phyloP scores from a whole-genome alignment of 1,139 yeast species.

The Lodderomyces orthopsilosis region DNA sequence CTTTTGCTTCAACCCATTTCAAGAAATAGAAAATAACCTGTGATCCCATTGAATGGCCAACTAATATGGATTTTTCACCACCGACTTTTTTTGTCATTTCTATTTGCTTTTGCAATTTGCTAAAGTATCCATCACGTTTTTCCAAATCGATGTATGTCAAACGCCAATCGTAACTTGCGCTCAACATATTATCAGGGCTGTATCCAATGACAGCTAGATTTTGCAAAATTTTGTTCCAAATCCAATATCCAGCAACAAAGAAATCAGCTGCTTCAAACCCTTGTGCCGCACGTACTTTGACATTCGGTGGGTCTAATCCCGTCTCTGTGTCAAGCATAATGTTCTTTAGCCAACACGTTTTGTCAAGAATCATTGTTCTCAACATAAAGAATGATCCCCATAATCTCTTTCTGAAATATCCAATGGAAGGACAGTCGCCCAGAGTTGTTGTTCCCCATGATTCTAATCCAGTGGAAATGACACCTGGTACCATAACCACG shows the following conservation, averaged over 20 bases:
- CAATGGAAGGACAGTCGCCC: conserved; percentile 75
- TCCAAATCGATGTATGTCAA: conserved; percentile 87
- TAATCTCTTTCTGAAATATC: conserved; percentile 82
- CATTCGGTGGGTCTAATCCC: conserved; percentile 85
- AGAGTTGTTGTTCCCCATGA: conserved; percentile 72
- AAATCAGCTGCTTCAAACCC: conserved; percentile 98
- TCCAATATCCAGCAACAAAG: conserved; percentile 97
- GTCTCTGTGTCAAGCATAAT: conserved; percentile 86
- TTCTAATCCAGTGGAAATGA: conserved; percentile 90
- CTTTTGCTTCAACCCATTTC: conserved; percentile 94
- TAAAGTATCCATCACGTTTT: conserved; percentile 78
- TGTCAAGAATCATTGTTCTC: conserved; percentile 86
- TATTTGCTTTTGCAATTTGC: conserved; percentile 67
- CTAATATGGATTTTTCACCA: conserved; percentile 73
- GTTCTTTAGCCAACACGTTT: conserved; percentile 90
- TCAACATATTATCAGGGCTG: conserved; percentile 83
- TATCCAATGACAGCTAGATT: conserved; percentile 93
- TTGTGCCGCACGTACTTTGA: conserved; percentile 83
- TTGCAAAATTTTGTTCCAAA: conserved; percentile 92
- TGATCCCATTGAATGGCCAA: conserved; percentile 96
- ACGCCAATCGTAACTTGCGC: conserved; percentile 97
- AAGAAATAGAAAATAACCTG: conserved; percentile 83
- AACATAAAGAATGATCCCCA: conserved; percentile 99
- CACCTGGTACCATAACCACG: conserved; percentile 94
- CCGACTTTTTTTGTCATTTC: conserved; percentile 50